A percentile compares a stretch with the other conserved stretches of the same genome.
These are phyloP conservation scores for Golubevia pallescens DNA, from an alignment of 1,284 basidiomycete species.

Conservation along the genomic window DNA sequence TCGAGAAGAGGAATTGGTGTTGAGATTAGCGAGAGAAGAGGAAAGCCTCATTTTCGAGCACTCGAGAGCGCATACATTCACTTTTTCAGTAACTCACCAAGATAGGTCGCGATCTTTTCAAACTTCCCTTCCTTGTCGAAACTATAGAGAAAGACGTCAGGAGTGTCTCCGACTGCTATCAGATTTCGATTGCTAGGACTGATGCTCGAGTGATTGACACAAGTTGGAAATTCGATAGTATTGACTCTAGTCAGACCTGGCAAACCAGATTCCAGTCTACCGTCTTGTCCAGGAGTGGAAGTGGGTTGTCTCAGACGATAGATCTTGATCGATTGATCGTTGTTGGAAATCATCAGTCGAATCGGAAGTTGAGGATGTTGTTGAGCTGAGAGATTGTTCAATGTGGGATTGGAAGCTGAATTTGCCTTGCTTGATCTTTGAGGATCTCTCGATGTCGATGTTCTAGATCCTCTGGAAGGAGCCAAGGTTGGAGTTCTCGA, in stretches of 20 bases:
- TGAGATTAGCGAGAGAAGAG: conserved; percentile 68
- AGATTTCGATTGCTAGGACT: conserved; percentile 82
- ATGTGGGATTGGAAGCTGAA: conserved; percentile 66
- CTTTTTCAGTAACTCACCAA: conserved; percentile 19
- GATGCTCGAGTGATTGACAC: conserved; percentile 64
- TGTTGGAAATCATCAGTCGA: conserved; percentile 80
- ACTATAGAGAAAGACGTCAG: conserved; percentile 77
- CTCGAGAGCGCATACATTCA: conserved; percentile 24
- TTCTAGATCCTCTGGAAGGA: neutral
- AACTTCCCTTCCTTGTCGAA: conserved; percentile 67
- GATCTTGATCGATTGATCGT: conserved; percentile 78
- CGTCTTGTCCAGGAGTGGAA: conserved; percentile 54
- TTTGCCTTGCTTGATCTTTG: too few relatives aligned
- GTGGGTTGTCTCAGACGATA: conserved; percentile 39
- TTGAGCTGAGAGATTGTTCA: conserved; percentile 69
- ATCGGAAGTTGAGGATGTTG: conserved; percentile 70
- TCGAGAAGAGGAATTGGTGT: conserved; percentile 2
- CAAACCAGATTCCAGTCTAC: conserved; percentile 28
- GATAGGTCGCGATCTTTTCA: conserved; percentile 62
- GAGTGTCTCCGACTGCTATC: conserved; percentile 83
- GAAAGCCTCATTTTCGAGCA: conserved; percentile 47
- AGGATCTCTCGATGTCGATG: too few relatives aligned
- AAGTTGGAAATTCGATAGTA: conserved; percentile 31
- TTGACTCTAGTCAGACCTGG: conserved; percentile 70
- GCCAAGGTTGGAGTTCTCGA: neutral